Evolutionary conservation across 441 rosid genomes (phyloP).

Genomic region (Bocquillonia castaneifolia): DNA sequence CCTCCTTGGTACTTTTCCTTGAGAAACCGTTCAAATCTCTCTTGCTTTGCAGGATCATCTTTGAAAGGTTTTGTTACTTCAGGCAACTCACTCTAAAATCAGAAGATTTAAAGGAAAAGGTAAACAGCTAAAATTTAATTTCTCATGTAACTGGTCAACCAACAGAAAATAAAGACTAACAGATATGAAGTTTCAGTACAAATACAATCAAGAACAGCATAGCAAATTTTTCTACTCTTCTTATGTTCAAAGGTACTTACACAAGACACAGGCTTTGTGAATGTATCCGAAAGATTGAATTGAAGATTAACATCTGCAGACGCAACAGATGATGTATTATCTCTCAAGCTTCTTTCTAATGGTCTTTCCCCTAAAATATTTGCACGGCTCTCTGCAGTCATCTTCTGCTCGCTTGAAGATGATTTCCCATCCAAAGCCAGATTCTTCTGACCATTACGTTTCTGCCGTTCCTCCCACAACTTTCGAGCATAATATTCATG

Average conservation of each 20-base stretch:
- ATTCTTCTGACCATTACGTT: slow-evolving; percentile 51
- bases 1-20: slow-evolving; percentile 93
- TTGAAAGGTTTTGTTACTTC: slow-evolving; percentile 72
- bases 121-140: slow-evolving; percentile 10
- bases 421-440: slow-evolving; percentile 47
- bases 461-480: slow-evolving; percentile 88
- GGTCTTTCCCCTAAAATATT: slow-evolving; percentile 87
- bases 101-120: slow-evolving; percentile 13
- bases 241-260: slow-evolving; percentile 39
- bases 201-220: slow-evolving; percentile 5
- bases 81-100: slow-evolving; percentile 50
- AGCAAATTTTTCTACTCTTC: slow-evolving; percentile 7
- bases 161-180: slow-evolving; percentile 1
- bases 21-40: slow-evolving; percentile 88
- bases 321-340: slow-evolving; percentile 38
- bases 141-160: slow-evolving; percentile 9
- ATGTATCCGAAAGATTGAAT: slow-evolving; percentile 76
- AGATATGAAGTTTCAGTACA: not conserved
- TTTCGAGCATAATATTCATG: slow-evolving; percentile 70
- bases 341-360: slow-evolving; percentile 60
- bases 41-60: slow-evolving; percentile 84
- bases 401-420: slow-evolving; percentile 43
- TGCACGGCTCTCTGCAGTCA: slow-evolving; percentile 91
- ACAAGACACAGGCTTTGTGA: slow-evolving; percentile 58
- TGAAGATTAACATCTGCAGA: slow-evolving; percentile 58